Base-by-base conservation (phyloP, 2,329 filamentous ascomycete species). In the Aspergillus intermedius region DNA sequence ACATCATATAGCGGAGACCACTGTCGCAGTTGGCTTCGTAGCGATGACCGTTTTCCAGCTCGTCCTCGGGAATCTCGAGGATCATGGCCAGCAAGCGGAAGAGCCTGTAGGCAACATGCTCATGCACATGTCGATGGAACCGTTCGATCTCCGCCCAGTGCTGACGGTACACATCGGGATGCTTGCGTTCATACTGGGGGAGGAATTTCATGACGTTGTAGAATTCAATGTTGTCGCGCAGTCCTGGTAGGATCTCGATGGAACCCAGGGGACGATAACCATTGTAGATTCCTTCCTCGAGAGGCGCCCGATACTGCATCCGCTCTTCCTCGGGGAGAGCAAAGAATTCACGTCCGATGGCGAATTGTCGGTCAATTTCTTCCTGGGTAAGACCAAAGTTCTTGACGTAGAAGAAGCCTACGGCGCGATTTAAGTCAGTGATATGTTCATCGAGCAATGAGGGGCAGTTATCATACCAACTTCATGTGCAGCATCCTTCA, bases 181-280 rank as follows among this genome's bases (percentile, higher is more conserved):
- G 76, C 2, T 60, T 49, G 3, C 74, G 70, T 34, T 71, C 62
- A 51, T 74, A 70, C 42, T 69, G 60, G 2, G 66, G 62, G 10
- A 69, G 72, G 59, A 80, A 82, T 56, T 83, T 83, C 50, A 77
- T 74, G 12, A 82, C 74, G 57, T 82, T 82, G 69, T 78, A 83
- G n/a, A 82, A 74, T 57, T 83, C 76, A 32, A 78, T 68, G 49
- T 81, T 81, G 57, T 83, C 79, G 21, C 53, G 56, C 19, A 62
- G 49, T 10, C 64, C 63, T 1, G 61, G 60, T 13, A 52, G 50
- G 15, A 62, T 49, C 17, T 64, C 69, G 32, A 73, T 48, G 6
- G 52, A 46, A 1, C 76, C 76, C 1, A 70, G 56, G 0, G 75
- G 75, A 23, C 74, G 71, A 54, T 76, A 79, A 3, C 78, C 79